Base-by-base conservation (phyloP, 2,329 filamentous ascomycete genomes). In the Stemphylium vesicarium region DNA sequence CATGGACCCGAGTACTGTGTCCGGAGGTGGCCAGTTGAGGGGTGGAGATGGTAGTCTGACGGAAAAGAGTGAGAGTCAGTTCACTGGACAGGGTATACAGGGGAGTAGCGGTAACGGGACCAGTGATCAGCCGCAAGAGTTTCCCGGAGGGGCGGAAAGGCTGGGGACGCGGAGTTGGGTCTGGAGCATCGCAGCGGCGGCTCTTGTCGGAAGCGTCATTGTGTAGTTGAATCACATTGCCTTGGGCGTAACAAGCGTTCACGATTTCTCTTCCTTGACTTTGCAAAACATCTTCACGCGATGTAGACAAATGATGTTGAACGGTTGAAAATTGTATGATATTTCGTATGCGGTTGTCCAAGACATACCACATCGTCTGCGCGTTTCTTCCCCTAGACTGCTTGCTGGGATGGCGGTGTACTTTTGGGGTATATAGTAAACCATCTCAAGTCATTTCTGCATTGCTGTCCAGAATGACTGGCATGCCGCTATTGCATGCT, bases 11-110 rank as follows among this genome's bases (percentile, higher is more conserved):
- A 69, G 64, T 26, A 66, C 62, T 53, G 47, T 75, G 5, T 68
- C 57, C 53, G 71, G 65, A 5, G 72, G 72, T 22, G 71, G 71
- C 0, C 71, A 74, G 58, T 53, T 61, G 40, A 68, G 63, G 52
- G 63, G 62, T 31, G 70, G 70, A 4, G 64, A 67, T 50, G 65
- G 64, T 8, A 44, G 50, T 12, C 38, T 59, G 26, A 57, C 46
- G 15, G 18, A 36, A 15, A 44, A 54, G 51, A 50, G 51, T 22
- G 16, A 29, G n/a, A 50, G 46, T n/a, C 50, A 29, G 33, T 53
- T 57, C 18, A 48, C 44, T 22, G 48, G 42, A 2, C 33, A 43
- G 24, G 45, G 16, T 10, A 10, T 13, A 18, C 40, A 16, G 18
- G 32, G 15, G 11, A 54, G 42, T 37, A 26, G 22, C 15, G 43